These are phyloP conservation scores for Corrigiola litoralis DNA, from an alignment of 179 eudicot species.

Conservation along the genomic window DNA sequence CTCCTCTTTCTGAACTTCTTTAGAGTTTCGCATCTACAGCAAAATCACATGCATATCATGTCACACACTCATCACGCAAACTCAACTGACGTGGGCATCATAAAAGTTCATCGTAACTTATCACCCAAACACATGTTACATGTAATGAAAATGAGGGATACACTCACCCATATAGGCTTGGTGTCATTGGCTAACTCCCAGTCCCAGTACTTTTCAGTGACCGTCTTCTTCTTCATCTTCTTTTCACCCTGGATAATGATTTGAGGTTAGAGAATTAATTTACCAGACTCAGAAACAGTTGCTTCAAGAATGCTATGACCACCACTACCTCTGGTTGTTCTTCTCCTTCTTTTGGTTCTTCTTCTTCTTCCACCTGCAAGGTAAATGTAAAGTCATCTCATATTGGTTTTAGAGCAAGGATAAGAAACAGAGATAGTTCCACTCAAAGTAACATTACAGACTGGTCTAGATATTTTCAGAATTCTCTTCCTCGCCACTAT, in stretches of 20 bases:
- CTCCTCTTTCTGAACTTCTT: constrained; percentile 82
- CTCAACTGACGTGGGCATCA: background rate
- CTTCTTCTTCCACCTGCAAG: constrained; percentile 91
- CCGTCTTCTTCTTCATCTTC: constrained; percentile 70
- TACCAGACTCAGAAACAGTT: background rate
- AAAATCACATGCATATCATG: background rate
- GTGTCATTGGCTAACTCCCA: constrained; percentile 96
- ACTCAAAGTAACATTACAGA: too few relatives aligned
- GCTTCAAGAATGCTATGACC: constrained; percentile 1
- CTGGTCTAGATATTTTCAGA: too few relatives aligned
- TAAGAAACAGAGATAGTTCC: too few relatives aligned
- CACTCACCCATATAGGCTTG: constrained; percentile 94
- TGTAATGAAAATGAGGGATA: background rate
- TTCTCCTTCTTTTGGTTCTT: constrained; percentile 91
- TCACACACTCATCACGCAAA: constrained; percentile 4
- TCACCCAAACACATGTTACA: too few relatives aligned
- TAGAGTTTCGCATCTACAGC: constrained; percentile 77
- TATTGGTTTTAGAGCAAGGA: too few relatives aligned
- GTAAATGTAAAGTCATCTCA: background rate
- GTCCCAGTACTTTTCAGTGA: constrained; percentile 95
- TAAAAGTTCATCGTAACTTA: too few relatives aligned
- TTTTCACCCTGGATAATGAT: constrained; percentile 56
- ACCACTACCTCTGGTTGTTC: constrained; percentile 63
- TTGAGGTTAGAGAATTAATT: background rate
- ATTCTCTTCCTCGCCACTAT: too few relatives aligned